phyloP scores from a whole-genome alignment of 2,329 filamentous ascomycete genomes.

The Stemphylium beticola region DNA sequence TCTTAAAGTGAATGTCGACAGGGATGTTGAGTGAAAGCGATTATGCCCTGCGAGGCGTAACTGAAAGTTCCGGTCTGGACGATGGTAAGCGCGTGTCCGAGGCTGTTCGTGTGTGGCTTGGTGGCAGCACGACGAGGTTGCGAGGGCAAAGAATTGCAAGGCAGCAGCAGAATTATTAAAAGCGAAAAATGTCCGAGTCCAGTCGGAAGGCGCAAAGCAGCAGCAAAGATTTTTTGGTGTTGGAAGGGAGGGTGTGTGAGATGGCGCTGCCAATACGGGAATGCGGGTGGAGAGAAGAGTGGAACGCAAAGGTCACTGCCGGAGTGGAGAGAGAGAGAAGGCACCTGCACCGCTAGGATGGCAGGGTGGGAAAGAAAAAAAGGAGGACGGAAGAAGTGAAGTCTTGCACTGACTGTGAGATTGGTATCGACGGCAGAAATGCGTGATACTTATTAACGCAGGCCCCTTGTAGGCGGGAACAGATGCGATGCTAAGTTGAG shows the following conservation, averaged over 20 bases:
- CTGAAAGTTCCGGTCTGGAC: constrained; percentile 36
- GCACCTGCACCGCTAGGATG: constrained; percentile 39
- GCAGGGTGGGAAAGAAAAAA: constrained; percentile 30
- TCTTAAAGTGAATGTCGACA: constrained; percentile 25
- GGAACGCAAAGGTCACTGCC: constrained; percentile 32
- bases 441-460: constrained; percentile 41
- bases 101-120: constrained; percentile 43
- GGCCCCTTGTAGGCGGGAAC: constrained; percentile 21
- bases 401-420: constrained; percentile 40
- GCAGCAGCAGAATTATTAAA: constrained; percentile 37
- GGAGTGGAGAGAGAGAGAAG: constrained; percentile 29
- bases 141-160: constrained; percentile 22
- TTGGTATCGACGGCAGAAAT: constrained; percentile 31
- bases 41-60: constrained; percentile 41
- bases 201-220: constrained; percentile 19
- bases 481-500: constrained; percentile 23
- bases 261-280: constrained; percentile 41
- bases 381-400: constrained; percentile 33
- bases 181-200: constrained; percentile 33
- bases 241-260: constrained; percentile 24
- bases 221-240: constrained; percentile 20
- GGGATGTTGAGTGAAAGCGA: constrained; percentile 16
- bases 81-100: constrained; percentile 44
- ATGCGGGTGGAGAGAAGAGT: constrained; percentile 24
- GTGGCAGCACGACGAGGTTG: constrained; percentile 33